A percentile compares a stretch with the other conserved stretches of the same genome.
phyloP scores from a whole-genome alignment of 305 asterid species.

The Fraxinus baroniana region DNA sequence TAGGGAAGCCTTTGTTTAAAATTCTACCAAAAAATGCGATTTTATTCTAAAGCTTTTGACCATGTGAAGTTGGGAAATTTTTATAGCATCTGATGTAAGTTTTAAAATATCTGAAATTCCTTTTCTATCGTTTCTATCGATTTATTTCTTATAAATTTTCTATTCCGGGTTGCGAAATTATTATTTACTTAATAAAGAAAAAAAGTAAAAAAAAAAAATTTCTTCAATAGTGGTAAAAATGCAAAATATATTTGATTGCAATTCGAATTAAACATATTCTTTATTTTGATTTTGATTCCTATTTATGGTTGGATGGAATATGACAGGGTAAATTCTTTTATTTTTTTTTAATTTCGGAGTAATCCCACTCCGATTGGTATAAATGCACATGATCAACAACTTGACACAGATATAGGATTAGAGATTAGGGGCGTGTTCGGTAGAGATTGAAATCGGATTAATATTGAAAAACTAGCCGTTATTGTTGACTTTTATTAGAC shows the following conservation, averaged over 20 bases:
- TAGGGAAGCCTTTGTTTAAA: neutral
- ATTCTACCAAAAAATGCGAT: neutral
- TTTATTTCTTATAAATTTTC: neutral
- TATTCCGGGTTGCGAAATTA: neutral
- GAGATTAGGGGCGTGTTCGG: too few species aligned
- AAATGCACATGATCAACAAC: neutral
- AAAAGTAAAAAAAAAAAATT: neutral
- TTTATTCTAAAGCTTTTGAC: neutral
- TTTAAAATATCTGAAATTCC: neutral
- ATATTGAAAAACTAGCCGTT: too few species aligned
- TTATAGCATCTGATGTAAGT: neutral
- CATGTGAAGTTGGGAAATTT: neutral
- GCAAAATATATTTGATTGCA: neutral
- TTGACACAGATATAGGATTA: neutral
- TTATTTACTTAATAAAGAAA: neutral
- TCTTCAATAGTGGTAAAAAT: neutral
- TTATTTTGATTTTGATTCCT: neutral
- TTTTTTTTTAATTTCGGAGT: neutral
- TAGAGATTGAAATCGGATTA: too few species aligned
- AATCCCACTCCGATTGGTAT: neutral
- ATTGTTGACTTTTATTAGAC: too few species aligned
- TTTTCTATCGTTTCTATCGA: neutral
- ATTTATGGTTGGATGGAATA: neutral
- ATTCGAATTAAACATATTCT: neutral
- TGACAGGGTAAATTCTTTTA: neutral